Evolutionary conservation across 2,329 filamentous ascomycete species (phyloP).

Genomic region (Aspergillus neotritici): DNA sequence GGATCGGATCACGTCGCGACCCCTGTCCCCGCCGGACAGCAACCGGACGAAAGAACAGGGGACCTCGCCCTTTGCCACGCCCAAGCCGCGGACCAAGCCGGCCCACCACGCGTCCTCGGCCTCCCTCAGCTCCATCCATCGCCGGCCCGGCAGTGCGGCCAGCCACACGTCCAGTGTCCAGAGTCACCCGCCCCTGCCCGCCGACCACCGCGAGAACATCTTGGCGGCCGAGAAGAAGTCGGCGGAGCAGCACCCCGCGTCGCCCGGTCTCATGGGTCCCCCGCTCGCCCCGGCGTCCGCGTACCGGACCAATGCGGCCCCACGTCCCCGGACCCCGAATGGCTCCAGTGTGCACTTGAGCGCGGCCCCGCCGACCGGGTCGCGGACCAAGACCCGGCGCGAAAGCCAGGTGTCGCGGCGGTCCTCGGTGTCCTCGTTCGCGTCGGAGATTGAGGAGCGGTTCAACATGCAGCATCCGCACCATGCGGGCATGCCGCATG

Average conservation of each 20-base stretch:
- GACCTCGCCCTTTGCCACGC: slow-evolving; percentile 34
- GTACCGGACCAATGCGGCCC: slow-evolving; percentile 45
- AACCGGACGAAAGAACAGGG: slow-evolving; percentile 25
- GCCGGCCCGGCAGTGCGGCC: slow-evolving; percentile 65
- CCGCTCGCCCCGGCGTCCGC: slow-evolving; percentile 78
- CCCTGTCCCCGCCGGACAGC: slow-evolving; percentile 31
- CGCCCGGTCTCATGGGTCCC: slow-evolving; percentile 65
- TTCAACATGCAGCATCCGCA: slow-evolving; percentile 66
- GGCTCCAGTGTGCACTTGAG: slow-evolving; percentile 43
- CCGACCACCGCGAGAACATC: slow-evolving; percentile 78
- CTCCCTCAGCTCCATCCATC: slow-evolving; percentile 32
- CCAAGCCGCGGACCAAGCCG: slow-evolving; percentile 28
- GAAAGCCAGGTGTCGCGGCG: slow-evolving; percentile 53
- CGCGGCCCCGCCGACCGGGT: slow-evolving; percentile 47
- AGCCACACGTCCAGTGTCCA: slow-evolving; percentile 54
- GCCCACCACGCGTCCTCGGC: slow-evolving; percentile 29
- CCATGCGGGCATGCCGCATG: slow-evolving; percentile 47
- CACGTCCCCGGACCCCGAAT: slow-evolving; percentile 58
- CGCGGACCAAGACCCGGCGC: slow-evolving; percentile 51
- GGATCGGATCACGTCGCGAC: slow-evolving; percentile 41
- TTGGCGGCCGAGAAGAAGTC: slow-evolving; percentile 65
- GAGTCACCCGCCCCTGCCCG: slow-evolving; percentile 66
- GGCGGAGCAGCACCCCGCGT: slow-evolving; percentile 40
- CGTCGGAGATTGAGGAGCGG: slow-evolving; percentile 82
- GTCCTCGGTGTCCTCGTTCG: slow-evolving; percentile 92